Evolutionary conservation across 2,329 filamentous ascomycete genomes (phyloP), one percentile per base, ranked within the genome.

Genomic region (Gyromitra esculenta): DNA sequence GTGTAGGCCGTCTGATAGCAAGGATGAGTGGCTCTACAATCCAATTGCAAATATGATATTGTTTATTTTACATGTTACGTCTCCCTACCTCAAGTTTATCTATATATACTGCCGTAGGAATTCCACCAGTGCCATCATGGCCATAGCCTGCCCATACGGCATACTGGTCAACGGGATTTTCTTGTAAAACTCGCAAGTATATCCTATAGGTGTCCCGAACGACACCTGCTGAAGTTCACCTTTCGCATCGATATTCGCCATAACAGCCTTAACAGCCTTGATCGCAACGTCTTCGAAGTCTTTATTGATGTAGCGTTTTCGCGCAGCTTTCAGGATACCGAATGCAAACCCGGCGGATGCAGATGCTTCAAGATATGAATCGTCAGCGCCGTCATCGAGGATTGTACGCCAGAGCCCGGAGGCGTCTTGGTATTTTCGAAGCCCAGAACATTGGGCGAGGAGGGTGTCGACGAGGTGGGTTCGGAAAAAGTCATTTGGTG

Each of bases 61-160:
- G 11, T n/a, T 35, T 65, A 39, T 45, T 48, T 48, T 31, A 63
- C 25, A 39, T 50, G n/a, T 35, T 48, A 25, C 15, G 39, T 37
- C 7, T 45, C 15, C 11, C 8, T 54, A 11, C 52, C n/a, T 31
- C 7, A 41, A 54, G 21, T 25, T 13, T 8, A 18, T 5, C 57
- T 83, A 88, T 48, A 87, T 84, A 77, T 88, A 91, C 41, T 86
- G 87, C 62, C 91, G 86, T 83, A 92, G 82, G 80, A 91, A 92
- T 83, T 95, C 92, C 0, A 91, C 91, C 78, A 94, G 82, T 0
- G 91, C 90, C 90, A 94, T 93, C 78, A 94, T 93, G 0, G 91
- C 92, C 92, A 94, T 94, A 0, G 91, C 91, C 82, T 94, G 92
- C 0, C 92, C 92, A 80, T 94, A 94, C 5, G 92, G 92, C 92